These are phyloP conservation scores for Chlorella sorokiniana DNA, from an alignment of 139 green algal species.

Conservation along the genomic window DNA sequence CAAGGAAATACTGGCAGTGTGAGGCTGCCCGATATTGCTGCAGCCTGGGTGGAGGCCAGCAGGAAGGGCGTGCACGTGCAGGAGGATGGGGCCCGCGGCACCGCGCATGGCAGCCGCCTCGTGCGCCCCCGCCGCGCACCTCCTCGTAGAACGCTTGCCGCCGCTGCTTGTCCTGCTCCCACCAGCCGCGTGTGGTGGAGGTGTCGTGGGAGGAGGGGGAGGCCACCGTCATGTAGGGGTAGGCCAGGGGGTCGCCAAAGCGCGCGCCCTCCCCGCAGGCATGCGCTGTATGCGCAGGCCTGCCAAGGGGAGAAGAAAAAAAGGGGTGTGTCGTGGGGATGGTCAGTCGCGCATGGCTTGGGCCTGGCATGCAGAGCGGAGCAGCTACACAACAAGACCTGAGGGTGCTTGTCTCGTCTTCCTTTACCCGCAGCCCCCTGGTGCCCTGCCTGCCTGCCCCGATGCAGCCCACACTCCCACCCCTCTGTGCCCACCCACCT, in stretches of 20 bases:
- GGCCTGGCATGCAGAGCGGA: background rate
- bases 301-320: conserved; percentile 1
- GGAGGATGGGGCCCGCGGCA: no score
- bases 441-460: no score
- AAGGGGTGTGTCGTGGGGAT: background rate
- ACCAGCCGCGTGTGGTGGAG: conserved; percentile 84
- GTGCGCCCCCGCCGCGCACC: background rate
- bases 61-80: no score
- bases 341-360: background rate
- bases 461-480: background rate
- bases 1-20: background rate
- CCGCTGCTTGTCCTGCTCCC: conserved; percentile 77
- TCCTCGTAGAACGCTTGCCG: conserved; percentile 73
- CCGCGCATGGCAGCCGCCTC: no score
- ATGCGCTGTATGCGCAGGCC: conserved; percentile 92
- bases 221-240: conserved; percentile 76
- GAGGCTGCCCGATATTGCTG: no score
- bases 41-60: no score
- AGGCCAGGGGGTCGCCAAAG: conserved; percentile 73
- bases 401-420: no score
- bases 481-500: conserved; percentile 45
- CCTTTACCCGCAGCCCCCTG: no score
- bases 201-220: conserved; percentile 95
- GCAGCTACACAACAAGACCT: background rate
- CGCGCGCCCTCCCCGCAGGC: conserved; percentile 56